Base-by-base conservation (phyloP, 306 rosid species). In the Quercus rubra region DNA sequence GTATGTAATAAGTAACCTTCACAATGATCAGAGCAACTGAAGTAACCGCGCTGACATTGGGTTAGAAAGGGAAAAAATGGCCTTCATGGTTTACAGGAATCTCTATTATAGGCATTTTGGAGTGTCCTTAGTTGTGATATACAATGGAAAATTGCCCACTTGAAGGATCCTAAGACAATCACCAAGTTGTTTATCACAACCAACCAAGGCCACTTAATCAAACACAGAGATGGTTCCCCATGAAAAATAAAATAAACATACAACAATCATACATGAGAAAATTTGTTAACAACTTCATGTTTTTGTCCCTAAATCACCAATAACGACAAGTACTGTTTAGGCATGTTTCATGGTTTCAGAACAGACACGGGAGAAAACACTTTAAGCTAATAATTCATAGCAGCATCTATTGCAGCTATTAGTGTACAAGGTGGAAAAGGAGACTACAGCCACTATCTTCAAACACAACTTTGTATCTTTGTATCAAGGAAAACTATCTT, bases 371-470 rank as follows among this genome's bases (percentile, higher is more conserved):
- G n/a, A 4, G 11, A 28, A 49, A 15, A 28, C 70, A 28, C 30
- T 63, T 63, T 5, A 27, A 73, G 82, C 85, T 78, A 63, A 79
- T 67, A 85, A 83, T 59, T 82, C 83, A 82, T 62, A 68, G 80
- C 74, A 55, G 73, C 85, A 77, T 66, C 73, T 62, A 63, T 76
- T 43, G 85, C 87, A 74, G 78, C 74, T 63, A 79, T 52, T 80
- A 85, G 87, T 55, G 89, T 88, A 89, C 91, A 88, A 80, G 64
- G 79, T 73, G 77, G 70, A 27, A 75, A 66, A 66, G 62, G 71
- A 66, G 86, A 79, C 75, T 64, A 77, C 79, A 77, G 69, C 71
- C 82, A 71, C 68, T 51, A 81, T 85, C 87, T 57, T 83, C 70
- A 77, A 82, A 82, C 74, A 81, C 86, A 82, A 78, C 69, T 85